Percentiles rank a stretch among this genome's conserved stretches.
phyloP scores from a whole-genome alignment of 805 yeast genomes.

The Kodamaea neixiangensis region DNA sequence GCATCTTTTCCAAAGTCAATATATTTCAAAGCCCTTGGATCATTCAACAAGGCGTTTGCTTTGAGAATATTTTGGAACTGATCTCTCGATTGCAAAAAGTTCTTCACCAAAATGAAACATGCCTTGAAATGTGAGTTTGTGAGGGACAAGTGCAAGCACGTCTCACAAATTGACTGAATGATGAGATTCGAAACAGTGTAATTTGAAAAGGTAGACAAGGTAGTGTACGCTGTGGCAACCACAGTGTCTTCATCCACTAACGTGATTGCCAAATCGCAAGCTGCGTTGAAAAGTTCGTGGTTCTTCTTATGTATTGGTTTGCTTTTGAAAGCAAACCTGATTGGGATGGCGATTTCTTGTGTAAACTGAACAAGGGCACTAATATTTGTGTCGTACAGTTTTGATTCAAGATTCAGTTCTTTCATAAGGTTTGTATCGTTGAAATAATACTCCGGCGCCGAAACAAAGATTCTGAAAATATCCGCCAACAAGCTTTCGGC shows the following conservation, averaged over 20 bases:
- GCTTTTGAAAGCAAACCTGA: slow-evolving; percentile 26
- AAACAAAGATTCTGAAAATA: slow-evolving; percentile 32
- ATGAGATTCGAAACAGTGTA: slow-evolving; percentile 31
- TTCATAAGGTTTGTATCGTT: slow-evolving; percentile 27
- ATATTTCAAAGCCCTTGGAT: slow-evolving; percentile 9
- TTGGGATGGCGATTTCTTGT: slow-evolving; percentile 28
- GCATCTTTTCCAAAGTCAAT: slow-evolving; percentile 22
- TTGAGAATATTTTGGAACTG: slow-evolving; percentile 13
- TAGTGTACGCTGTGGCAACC: slow-evolving; percentile 20
- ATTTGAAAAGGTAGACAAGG: slow-evolving; percentile 28
- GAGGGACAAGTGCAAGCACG: slow-evolving; percentile 34
- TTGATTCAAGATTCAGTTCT: slow-evolving; percentile 15
- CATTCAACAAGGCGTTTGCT: slow-evolving; percentile 7
- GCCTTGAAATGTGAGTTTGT: slow-evolving; percentile 39
- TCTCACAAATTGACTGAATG: slow-evolving; percentile 36
- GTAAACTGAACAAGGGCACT: slow-evolving; percentile 19
- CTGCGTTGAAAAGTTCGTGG: slow-evolving; percentile 32
- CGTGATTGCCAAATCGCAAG: slow-evolving; percentile 33
- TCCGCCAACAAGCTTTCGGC: slow-evolving; percentile 32
- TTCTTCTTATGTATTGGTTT: slow-evolving; percentile 17
- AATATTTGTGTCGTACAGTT: slow-evolving; percentile 15
- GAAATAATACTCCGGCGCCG: slow-evolving; percentile 36
- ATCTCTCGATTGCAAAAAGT: slow-evolving; percentile 31
- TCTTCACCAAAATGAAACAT: slow-evolving; percentile 36
- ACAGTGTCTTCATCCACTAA: slow-evolving; percentile 23